These are phyloP conservation scores for Phytophthora pinifolia DNA, from an alignment of 352 stramenopile genomes.

Conservation along the genomic window DNA sequence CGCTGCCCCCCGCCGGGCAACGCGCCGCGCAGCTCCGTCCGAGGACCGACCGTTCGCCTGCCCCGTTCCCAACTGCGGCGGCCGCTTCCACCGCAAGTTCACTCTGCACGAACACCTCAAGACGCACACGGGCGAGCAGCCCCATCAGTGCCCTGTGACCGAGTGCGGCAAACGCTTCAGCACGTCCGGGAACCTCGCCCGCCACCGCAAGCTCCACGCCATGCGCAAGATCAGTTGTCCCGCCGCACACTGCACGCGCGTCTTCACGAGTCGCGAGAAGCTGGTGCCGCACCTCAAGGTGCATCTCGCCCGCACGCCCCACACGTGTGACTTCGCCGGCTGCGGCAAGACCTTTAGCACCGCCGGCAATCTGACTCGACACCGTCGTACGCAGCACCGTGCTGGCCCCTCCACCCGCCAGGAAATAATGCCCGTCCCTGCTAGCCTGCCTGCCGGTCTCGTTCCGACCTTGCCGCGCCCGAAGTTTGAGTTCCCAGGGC, in stretches of 20 bases:
- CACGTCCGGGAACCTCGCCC: constrained; percentile 58
- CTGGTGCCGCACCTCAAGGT: constrained; percentile 50
- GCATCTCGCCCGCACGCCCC: constrained; percentile 47
- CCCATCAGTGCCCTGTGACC: constrained; percentile 58
- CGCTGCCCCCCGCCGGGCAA: constrained; percentile 4
- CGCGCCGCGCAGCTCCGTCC: constrained; percentile 32
- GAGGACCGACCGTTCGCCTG: constrained; percentile 37
- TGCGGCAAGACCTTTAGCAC: constrained; percentile 70
- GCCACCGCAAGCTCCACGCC: constrained; percentile 51
- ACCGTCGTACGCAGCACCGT: constrained; percentile 60
- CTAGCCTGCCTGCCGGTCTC: background rate
- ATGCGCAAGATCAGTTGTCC: constrained; percentile 48
- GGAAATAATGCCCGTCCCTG: constrained; percentile 1
- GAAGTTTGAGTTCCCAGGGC: constrained; percentile 33
- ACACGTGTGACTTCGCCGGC: constrained; percentile 52
- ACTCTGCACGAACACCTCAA: constrained; percentile 80
- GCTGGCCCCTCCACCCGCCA: constrained; percentile 17
- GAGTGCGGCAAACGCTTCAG: constrained; percentile 66
- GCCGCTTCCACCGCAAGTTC: constrained; percentile 75
- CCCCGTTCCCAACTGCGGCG: constrained; percentile 42
- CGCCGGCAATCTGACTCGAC: constrained; percentile 58
- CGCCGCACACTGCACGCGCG: constrained; percentile 38
- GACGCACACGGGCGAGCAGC: constrained; percentile 83
- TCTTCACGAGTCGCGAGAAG: constrained; percentile 53
- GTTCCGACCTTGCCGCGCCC: constrained; percentile 25